Percentiles rank a stretch among this genome's conserved stretches.
These are phyloP conservation scores for Colletotrichum theobromicola DNA, from an alignment of 2,329 filamentous ascomycete genomes.

Conservation along the genomic window DNA sequence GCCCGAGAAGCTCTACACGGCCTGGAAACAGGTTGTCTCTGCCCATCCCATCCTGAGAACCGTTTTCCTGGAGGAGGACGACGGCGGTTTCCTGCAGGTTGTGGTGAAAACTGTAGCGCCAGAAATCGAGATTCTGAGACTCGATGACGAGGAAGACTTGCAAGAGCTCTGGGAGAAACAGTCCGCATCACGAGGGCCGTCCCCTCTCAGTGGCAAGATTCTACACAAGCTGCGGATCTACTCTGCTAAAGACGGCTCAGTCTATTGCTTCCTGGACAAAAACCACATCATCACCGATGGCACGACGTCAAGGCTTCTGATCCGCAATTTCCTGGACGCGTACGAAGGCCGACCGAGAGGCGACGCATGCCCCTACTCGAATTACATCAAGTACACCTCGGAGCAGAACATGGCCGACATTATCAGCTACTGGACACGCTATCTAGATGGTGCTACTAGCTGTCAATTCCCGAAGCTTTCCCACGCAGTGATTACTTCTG, in stretches of 20 bases:
- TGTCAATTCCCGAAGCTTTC: neutral
- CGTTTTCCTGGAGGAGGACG: neutral
- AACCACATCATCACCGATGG: conserved; percentile 13
- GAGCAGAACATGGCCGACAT: neutral
- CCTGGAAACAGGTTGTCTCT: neutral
- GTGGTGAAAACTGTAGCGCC: neutral
- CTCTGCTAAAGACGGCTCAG: neutral
- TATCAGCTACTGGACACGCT: neutral
- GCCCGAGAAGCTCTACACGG: neutral
- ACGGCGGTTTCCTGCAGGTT: neutral
- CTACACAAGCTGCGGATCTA: neutral
- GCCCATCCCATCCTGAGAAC: neutral
- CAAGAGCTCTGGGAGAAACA: neutral
- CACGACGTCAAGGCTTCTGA: neutral
- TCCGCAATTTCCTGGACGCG: neutral
- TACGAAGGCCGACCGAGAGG: neutral
- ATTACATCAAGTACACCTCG: neutral
- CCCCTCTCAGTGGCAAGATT: neutral
- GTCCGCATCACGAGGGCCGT: neutral
- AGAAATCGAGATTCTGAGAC: neutral
- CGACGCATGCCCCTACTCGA: neutral
- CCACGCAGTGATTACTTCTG: neutral
- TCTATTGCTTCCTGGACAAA: conserved; percentile 1
- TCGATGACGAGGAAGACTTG: neutral
- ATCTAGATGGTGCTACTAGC: neutral